Conservation (phyloP, 2,329 filamentous ascomycete species). For the Sphaerulina vaccinii region DNA sequence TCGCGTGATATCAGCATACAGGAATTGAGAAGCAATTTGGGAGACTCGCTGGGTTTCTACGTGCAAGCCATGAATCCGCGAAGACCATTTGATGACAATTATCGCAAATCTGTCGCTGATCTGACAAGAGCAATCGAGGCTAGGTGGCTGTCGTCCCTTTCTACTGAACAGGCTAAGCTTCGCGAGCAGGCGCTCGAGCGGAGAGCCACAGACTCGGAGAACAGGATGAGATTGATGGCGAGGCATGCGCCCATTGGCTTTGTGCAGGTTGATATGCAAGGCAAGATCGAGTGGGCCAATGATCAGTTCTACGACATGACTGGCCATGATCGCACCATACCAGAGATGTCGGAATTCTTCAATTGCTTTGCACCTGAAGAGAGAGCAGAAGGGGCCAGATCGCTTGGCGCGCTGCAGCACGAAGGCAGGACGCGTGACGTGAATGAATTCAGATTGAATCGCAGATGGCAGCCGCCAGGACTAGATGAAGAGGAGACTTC, state of each 20-base stretch:
- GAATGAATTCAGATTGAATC: constrained; percentile 22
- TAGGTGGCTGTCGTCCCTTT: constrained; percentile 22
- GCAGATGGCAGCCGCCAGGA: constrained; percentile 18
- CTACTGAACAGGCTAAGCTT: constrained; percentile 13
- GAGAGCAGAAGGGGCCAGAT: constrained; percentile 1
- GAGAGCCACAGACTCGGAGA: constrained; percentile 31
- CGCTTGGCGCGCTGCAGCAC: constrained; percentile 9
- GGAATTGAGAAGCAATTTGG: background rate
- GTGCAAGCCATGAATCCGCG: constrained; percentile 29
- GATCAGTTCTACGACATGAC: constrained; percentile 33
- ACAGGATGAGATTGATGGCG: constrained; percentile 41
- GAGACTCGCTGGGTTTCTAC: constrained; percentile 23
- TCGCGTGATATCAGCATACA: constrained; percentile 19
- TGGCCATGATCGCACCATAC: constrained; percentile 20
- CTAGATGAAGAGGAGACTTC: constrained; percentile 10
- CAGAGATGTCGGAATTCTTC: constrained; percentile 3
- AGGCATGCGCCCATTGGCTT: constrained; percentile 42
- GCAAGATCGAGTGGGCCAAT: constrained; percentile 42
- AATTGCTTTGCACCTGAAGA: background rate
- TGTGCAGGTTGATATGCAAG: constrained; percentile 34
- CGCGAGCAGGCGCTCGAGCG: constrained; percentile 17
- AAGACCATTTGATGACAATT: constrained; percentile 22
- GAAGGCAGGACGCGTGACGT: constrained; percentile 7
- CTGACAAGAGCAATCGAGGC: constrained; percentile 17
- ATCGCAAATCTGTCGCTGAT: constrained; percentile 17